phyloP scores from a whole-genome alignment of 2,329 filamentous ascomycete genomes.

The Diaporthe aspalathi region DNA sequence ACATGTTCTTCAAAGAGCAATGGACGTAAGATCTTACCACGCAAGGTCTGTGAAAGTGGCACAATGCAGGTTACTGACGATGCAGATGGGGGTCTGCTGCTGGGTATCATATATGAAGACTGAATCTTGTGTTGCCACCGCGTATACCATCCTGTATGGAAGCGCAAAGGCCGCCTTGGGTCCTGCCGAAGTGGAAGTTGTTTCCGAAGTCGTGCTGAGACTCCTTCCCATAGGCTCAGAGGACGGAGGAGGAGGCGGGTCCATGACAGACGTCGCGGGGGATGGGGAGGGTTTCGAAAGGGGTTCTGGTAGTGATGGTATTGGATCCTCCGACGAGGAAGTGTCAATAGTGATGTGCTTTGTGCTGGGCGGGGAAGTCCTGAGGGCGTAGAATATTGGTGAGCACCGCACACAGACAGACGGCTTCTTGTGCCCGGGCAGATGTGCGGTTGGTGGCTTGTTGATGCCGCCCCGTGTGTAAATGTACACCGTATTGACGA shows the following conservation, averaged over 20 bases:
- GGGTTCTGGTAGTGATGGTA: constrained; percentile 86
- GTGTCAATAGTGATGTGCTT: constrained; percentile 96
- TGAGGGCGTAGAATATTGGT: constrained; percentile 85
- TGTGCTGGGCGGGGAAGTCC: constrained; percentile 75
- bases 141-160: constrained; percentile 94
- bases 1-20: not conserved
- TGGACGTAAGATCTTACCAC: constrained; percentile 71
- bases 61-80: constrained; percentile 97
- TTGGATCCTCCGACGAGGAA: constrained; percentile 84
- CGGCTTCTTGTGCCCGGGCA: constrained; percentile 97
- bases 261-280: constrained; percentile 75
- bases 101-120: constrained; percentile 97
- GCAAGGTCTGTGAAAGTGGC: constrained; percentile 96
- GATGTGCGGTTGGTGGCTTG: constrained; percentile 92
- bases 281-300: constrained; percentile 72
- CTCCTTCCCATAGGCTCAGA: constrained; percentile 65
- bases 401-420: constrained; percentile 97
- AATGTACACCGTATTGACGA: constrained; percentile 98
- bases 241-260: constrained; percentile 70
- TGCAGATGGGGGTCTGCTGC: constrained; percentile 90
- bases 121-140: constrained; percentile 95
- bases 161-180: constrained; percentile 82
- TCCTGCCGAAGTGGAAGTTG: constrained; percentile 63
- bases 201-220: constrained; percentile 54
- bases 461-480: constrained; percentile 97